A percentile compares a stretch with the other conserved stretches of the same genome.
Evolutionary conservation across 148 eudicot genomes (phyloP).

Genomic region (Chenopodium formosanum): DNA sequence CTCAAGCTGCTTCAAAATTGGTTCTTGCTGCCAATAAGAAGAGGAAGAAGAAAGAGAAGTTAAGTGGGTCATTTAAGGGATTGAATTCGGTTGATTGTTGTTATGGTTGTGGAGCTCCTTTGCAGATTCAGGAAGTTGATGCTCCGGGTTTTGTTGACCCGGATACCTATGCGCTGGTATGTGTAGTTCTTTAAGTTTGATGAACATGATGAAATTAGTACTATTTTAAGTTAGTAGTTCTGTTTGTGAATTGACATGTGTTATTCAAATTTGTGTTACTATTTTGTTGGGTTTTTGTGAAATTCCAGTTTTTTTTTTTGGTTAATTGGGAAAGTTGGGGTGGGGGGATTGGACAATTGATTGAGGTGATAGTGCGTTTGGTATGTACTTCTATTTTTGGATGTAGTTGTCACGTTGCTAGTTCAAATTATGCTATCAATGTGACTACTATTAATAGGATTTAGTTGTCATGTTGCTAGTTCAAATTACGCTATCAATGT

Average conservation of each 20-base stretch:
- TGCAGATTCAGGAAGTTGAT: slow-evolving; percentile 66
- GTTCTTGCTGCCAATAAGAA: slow-evolving; percentile 38
- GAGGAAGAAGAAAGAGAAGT: slow-evolving; percentile 45
- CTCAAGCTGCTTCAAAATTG: slow-evolving; percentile 43
- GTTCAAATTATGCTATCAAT: background rate
- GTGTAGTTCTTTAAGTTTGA: background rate
- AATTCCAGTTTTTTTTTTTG: background rate
- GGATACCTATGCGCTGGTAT: slow-evolving; percentile 73
- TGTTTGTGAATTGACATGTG: too few relatives aligned
- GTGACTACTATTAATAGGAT: background rate
- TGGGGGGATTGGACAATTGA: background rate
- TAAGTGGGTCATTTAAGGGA: slow-evolving; percentile 34
- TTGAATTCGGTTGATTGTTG: slow-evolving; percentile 42
- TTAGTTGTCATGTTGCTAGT: background rate
- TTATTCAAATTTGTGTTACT: too few relatives aligned
- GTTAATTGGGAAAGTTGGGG: background rate
- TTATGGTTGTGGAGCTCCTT: slow-evolving; percentile 96
- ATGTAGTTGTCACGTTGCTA: background rate
- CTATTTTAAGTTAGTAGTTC: too few relatives aligned
- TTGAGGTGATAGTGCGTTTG: background rate
- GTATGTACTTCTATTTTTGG: background rate
- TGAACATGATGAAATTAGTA: background rate
- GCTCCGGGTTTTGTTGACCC: slow-evolving; percentile 85
- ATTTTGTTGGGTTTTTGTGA: background rate
- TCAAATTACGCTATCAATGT: background rate